Percentiles rank a stretch among this genome's conserved stretches.
Evolutionary conservation across 148 eudicot genomes (phyloP).

Genomic region (Amaranthus palmeri): DNA sequence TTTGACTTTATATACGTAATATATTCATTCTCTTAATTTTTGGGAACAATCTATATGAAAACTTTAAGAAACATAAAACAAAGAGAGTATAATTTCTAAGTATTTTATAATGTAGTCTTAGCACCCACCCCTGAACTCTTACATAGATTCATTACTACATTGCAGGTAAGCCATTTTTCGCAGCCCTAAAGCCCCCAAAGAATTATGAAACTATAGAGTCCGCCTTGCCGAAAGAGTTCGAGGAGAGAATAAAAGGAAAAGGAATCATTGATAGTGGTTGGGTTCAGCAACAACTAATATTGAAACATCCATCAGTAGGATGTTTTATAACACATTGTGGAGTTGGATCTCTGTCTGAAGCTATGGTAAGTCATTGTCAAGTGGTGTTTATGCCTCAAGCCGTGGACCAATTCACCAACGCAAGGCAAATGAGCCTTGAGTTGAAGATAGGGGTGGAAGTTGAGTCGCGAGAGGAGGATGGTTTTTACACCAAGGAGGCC

Average conservation of each 20-base stretch:
- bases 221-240: conserved; percentile 39
- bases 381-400: conserved; percentile 35
- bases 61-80: too few relatives aligned
- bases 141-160: neutral
- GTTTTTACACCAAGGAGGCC: conserved; percentile 5
- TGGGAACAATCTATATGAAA: too few relatives aligned
- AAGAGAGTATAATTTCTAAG: too few relatives aligned
- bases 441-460: conserved; percentile 21
- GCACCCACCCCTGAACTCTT: too few relatives aligned
- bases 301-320: conserved; percentile 21
- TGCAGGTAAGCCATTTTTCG: conserved; percentile 36
- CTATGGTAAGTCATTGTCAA: conserved; percentile 35
- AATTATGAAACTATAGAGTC: conserved; percentile 24
- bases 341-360: conserved; percentile 19
- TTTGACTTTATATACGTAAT: too few relatives aligned
- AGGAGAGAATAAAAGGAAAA: conserved; percentile 25
- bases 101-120: too few relatives aligned
- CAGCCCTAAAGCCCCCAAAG: conserved; percentile 30
- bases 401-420: conserved; percentile 31
- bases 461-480: conserved; percentile 11
- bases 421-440: conserved; percentile 30
- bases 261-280: conserved; percentile 44
- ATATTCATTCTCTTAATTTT: too few relatives aligned
- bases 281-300: conserved; percentile 40
- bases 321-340: conserved; percentile 26